Evolutionary conservation across 345 rosid species (phyloP).

Genomic region (Moricandia arvensis): DNA sequence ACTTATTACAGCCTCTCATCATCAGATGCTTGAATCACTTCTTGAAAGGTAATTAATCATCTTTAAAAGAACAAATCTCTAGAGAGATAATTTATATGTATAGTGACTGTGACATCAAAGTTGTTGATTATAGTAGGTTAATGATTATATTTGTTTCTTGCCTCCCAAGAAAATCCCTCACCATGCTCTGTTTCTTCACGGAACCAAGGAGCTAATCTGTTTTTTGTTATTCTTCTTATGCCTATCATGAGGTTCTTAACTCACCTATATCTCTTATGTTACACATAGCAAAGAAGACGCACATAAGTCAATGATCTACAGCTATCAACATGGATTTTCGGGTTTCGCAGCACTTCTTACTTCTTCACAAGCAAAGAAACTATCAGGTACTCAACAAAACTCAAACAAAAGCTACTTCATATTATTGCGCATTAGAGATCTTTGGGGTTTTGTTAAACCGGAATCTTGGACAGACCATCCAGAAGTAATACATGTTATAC

Average conservation of each 20-base stretch:
- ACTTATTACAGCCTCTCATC: slow-evolving; percentile 40
- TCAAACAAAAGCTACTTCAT: background rate
- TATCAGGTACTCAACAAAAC: slow-evolving; percentile 38
- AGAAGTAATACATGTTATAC: slow-evolving; percentile 42
- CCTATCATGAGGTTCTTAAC: too few species aligned
- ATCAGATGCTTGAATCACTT: slow-evolving; percentile 40
- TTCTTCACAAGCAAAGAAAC: slow-evolving; percentile 40
- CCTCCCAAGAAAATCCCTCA: too few species aligned
- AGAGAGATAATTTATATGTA: background rate
- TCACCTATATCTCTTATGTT: background rate
- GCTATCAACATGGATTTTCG: slow-evolving; percentile 47
- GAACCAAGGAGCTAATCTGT: background rate
- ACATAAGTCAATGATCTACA: slow-evolving; percentile 46
- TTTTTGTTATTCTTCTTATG: background rate
- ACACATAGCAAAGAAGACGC: slow-evolving; percentile 45
- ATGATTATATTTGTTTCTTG: too few species aligned
- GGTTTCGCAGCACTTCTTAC: slow-evolving; percentile 59
- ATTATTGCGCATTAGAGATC: background rate
- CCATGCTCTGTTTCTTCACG: too few species aligned
- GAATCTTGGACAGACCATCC: slow-evolving; percentile 36
- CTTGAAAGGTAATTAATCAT: slow-evolving; percentile 41
- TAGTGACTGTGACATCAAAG: background rate
- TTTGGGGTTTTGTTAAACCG: background rate
- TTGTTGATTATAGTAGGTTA: too few species aligned
- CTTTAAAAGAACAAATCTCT: background rate